Conservation (phyloP, 768 basidiomycete species). For the Nevesoporus exiguus region DNA sequence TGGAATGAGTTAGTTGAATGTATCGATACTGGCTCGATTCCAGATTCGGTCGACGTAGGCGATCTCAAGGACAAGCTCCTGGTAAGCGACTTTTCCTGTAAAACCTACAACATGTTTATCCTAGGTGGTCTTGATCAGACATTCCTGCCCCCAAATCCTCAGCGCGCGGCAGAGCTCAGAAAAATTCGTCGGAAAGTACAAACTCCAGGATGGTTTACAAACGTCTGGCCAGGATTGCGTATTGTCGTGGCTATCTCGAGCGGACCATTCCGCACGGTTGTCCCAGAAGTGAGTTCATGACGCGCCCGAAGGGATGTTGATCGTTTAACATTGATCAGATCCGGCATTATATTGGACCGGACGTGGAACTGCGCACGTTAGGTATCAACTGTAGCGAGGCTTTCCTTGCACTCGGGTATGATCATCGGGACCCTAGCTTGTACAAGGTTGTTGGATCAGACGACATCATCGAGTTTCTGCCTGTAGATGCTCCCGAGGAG, state of each 20-base stretch:
- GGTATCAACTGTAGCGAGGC: constrained; percentile 25
- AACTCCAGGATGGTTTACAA: constrained; percentile 19
- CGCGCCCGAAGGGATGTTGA: background rate
- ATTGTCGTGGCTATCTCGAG: constrained; percentile 20
- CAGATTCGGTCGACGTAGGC: constrained; percentile 11
- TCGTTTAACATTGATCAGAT: constrained; percentile 7
- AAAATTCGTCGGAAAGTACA: constrained; percentile 1
- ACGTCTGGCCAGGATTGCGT: constrained; percentile 18
- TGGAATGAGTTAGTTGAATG: constrained; percentile 21
- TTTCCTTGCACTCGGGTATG: constrained; percentile 22
- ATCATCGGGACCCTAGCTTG: constrained; percentile 20
- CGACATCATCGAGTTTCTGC: constrained; percentile 24
- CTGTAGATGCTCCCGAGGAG: constrained; percentile 20
- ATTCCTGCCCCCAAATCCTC: constrained; percentile 15
- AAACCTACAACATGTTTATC: background rate
- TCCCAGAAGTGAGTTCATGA: constrained; percentile 15
- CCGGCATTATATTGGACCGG: constrained; percentile 14
- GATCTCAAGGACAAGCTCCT: constrained; percentile 14
- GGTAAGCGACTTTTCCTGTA: background rate
- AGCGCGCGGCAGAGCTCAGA: constrained; percentile 18
- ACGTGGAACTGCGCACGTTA: constrained; percentile 19
- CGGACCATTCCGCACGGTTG: constrained; percentile 21
- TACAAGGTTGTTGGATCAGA: constrained; percentile 25
- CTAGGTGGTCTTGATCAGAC: background rate
- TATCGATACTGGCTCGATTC: constrained; percentile 15